phyloP scores from a whole-genome alignment of 306 rosid species.

The Gastrolobium villosum region DNA sequence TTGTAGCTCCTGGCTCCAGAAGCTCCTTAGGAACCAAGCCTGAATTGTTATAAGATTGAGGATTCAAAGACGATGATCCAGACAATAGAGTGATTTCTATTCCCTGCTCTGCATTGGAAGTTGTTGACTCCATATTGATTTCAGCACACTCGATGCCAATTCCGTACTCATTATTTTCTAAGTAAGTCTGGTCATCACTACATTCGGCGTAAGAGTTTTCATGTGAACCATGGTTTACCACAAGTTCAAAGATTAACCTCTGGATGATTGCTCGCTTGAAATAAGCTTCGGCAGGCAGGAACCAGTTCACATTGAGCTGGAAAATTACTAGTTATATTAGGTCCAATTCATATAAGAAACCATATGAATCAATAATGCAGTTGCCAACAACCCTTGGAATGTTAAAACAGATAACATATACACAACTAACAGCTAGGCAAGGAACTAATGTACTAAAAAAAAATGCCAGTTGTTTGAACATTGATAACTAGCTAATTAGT shows the following conservation, averaged over 20 bases:
- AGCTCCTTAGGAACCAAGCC: constrained; percentile 88
- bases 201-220: constrained; percentile 64
- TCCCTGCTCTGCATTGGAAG: constrained; percentile 62
- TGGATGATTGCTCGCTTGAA: constrained; percentile 90
- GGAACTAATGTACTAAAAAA: constrained; percentile 33
- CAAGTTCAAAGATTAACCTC: constrained; percentile 79
- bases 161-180: constrained; percentile 56
- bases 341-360: constrained; percentile 38
- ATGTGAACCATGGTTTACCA: constrained; percentile 58
- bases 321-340: constrained; percentile 38
- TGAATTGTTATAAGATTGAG: constrained; percentile 65
- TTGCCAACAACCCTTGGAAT: constrained; percentile 15
- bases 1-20: constrained; percentile 71
- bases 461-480: not conserved
- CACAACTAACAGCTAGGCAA: not conserved
- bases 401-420: constrained; percentile 26
- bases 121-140: constrained; percentile 57
- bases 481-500: constrained; percentile 9
- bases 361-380: constrained; percentile 19
- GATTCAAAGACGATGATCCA: constrained; percentile 68
- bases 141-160: constrained; percentile 55
- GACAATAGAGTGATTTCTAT: constrained; percentile 85
- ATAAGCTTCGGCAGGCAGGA: constrained; percentile 89
- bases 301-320: constrained; percentile 92
- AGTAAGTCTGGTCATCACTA: constrained; percentile 57